phyloP scores from a whole-genome alignment of 1,284 basidiomycete species.

The Marasmius tenuissimus region DNA sequence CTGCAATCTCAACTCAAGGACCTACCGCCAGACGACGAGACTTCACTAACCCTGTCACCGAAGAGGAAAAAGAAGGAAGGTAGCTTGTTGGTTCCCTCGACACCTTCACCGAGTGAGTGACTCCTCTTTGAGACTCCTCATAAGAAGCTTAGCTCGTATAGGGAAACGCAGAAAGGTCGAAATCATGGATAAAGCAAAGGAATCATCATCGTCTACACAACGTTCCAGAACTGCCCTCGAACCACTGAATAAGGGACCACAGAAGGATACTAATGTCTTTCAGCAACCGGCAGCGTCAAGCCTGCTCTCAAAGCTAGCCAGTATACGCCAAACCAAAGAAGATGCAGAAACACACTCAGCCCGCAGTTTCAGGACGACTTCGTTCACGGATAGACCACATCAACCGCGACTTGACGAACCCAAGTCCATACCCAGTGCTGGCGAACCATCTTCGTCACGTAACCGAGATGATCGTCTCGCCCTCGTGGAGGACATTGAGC shows the following conservation, averaged over 20 bases:
- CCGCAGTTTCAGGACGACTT: conserved; percentile 35
- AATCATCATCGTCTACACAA: background rate
- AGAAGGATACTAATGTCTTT: conserved; percentile 8
- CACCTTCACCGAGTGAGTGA: conserved; percentile 68
- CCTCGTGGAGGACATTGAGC: conserved; percentile 70
- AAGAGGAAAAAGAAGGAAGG: conserved; percentile 47
- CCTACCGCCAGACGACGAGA: conserved; percentile 21
- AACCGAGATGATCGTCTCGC: conserved; percentile 68
- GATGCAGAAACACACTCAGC: conserved; percentile 15
- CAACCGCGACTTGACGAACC: conserved; percentile 10
- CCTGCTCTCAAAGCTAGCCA: conserved; percentile 48
- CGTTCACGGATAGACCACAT: conserved; percentile 41
- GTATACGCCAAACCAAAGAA: conserved; percentile 24
- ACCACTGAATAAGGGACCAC: background rate
- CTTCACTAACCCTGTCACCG: conserved; percentile 36
- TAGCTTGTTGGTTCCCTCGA: conserved; percentile 56
- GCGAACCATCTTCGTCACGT: conserved; percentile 12
- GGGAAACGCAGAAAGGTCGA: conserved; percentile 46
- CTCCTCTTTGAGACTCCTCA: conserved; percentile 2
- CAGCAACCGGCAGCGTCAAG: conserved; percentile 43
- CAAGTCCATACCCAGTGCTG: background rate
- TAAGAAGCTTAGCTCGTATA: conserved; percentile 24
- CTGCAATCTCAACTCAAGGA: conserved; percentile 37
- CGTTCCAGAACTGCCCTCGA: background rate
- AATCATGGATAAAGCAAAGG: conserved; percentile 1